Conservation (phyloP, 164 flowering plant species). For the Magnolia changhungtana region DNA sequence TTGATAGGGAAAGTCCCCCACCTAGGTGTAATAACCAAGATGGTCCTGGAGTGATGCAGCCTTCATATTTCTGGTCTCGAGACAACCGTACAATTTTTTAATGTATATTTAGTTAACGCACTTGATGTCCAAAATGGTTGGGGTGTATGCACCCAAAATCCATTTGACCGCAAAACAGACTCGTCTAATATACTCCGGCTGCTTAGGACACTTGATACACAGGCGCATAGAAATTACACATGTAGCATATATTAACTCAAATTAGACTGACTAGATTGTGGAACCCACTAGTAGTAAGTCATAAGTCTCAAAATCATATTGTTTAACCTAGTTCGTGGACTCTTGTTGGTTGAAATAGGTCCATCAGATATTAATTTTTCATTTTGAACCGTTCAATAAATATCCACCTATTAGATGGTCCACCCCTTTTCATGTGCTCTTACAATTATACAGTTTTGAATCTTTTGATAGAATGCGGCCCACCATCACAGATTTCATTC, state of each 20-base stretch:
- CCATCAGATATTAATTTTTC: too few species aligned
- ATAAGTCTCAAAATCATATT: not conserved
- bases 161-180: not conserved
- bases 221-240: not conserved
- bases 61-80: not conserved
- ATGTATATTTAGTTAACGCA: not conserved
- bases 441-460: not conserved
- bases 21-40: not conserved
- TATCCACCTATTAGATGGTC: too few species aligned
- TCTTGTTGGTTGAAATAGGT: too few species aligned
- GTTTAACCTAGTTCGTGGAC: not conserved
- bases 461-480: not conserved
- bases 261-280: too few species aligned
- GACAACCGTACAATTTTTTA: not conserved
- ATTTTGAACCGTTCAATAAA: too few species aligned
- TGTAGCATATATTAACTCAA: not conserved
- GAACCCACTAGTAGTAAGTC: not conserved
- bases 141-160: not conserved
- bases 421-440: not conserved
- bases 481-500: not conserved
- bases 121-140: not conserved
- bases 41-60: not conserved
- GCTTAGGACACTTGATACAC: too few species aligned
- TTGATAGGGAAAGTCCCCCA: not conserved
- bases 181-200: too few species aligned